Evolutionary conservation across 805 yeast genomes (phyloP).

Genomic region (Komagataella phaffii): DNA sequence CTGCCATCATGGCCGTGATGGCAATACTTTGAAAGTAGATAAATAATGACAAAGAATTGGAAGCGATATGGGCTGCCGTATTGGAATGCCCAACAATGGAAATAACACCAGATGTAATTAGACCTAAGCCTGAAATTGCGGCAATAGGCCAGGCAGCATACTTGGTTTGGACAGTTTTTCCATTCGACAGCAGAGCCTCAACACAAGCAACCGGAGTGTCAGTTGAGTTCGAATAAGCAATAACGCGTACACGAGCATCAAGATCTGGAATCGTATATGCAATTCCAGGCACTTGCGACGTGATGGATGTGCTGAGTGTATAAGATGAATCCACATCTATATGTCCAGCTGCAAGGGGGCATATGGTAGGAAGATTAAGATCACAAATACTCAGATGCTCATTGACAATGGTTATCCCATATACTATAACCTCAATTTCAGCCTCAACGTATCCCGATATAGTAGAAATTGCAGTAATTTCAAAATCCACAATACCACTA

Average conservation of each 20-base stretch:
- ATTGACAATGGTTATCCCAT: constrained; percentile 58
- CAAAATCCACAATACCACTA: constrained; percentile 47
- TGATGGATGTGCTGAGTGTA: constrained; percentile 24
- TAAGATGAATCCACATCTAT: constrained; percentile 52
- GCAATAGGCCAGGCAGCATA: constrained; percentile 96
- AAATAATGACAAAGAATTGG: constrained; percentile 85
- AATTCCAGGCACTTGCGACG: constrained; percentile 55
- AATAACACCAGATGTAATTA: constrained; percentile 75
- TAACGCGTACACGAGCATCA: constrained; percentile 80
- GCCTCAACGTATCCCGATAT: constrained; percentile 63
- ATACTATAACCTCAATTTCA: constrained; percentile 52
- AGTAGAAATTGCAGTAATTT: constrained; percentile 68
- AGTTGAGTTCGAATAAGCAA: constrained; percentile 35
- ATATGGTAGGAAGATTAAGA: constrained; percentile 36
- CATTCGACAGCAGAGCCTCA: constrained; percentile 73
- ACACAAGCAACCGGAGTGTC: constrained; percentile 71
- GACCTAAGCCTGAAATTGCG: constrained; percentile 77
- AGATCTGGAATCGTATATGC: constrained; percentile 90
- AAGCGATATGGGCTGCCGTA: constrained; percentile 96
- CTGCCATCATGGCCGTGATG: constrained; percentile 91
- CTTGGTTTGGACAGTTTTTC: constrained; percentile 85
- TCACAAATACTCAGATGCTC: constrained; percentile 52
- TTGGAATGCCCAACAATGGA: constrained; percentile 81
- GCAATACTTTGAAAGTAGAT: constrained; percentile 91
- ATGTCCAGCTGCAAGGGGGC: constrained; percentile 85